Conservation (phyloP, 495 filamentous ascomycete genomes). For the Xylaria grammica region DNA sequence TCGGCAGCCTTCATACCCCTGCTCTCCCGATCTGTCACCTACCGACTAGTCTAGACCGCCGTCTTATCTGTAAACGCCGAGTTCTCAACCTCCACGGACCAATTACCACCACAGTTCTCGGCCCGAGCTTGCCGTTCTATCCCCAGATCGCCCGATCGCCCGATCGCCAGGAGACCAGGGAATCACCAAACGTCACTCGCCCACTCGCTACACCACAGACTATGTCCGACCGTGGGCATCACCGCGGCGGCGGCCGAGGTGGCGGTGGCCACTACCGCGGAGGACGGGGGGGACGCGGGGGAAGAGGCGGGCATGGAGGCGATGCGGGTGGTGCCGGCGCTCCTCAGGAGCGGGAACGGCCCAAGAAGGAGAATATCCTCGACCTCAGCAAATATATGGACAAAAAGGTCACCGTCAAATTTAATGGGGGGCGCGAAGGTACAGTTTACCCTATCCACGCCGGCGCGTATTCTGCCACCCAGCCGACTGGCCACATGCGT, state of each 20-base stretch:
- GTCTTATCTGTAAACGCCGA: not conserved
- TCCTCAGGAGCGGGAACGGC: slow-evolving; percentile 68
- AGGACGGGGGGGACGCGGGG: slow-evolving; percentile 57
- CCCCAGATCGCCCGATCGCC: slow-evolving; percentile 21
- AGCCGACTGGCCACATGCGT: not conserved
- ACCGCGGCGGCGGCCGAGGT: slow-evolving; percentile 60
- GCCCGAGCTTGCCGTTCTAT: slow-evolving; percentile 23
- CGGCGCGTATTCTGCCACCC: not conserved
- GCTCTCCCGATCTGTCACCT: not conserved
- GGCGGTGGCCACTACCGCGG: slow-evolving; percentile 47
- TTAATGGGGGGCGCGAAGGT: slow-evolving; percentile 95
- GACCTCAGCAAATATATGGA: slow-evolving; percentile 96
- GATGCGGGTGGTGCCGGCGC: slow-evolving; percentile 31
- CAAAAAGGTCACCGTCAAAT: slow-evolving; percentile 92
- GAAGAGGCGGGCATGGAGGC: slow-evolving; percentile 42
- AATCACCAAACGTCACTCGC: slow-evolving; percentile 15
- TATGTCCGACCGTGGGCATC: slow-evolving; percentile 69
- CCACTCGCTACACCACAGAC: slow-evolving; percentile 17
- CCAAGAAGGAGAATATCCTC: slow-evolving; percentile 98
- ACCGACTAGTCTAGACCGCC: slow-evolving; percentile 11
- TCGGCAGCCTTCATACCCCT: slow-evolving; percentile 1
- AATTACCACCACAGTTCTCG: slow-evolving; percentile 23
- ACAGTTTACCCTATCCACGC: slow-evolving; percentile 26
- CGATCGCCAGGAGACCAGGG: slow-evolving; percentile 20
- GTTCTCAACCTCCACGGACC: slow-evolving; percentile 1